phyloP scores from a whole-genome alignment of 305 asterid genomes.

The Fraxinus albicans region DNA sequence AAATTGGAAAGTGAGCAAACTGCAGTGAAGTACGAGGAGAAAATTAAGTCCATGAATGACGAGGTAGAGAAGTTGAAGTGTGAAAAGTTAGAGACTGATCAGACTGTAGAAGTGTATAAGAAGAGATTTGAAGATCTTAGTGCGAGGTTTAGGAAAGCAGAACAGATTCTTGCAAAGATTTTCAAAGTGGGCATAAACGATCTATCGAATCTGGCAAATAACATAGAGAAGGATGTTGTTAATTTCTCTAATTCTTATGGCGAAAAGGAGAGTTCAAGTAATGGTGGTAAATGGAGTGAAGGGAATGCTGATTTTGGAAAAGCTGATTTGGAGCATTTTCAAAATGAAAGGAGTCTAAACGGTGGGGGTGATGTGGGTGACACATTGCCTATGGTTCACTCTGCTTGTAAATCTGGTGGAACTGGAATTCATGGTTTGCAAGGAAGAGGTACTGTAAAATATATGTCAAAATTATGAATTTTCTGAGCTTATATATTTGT shows the following conservation, averaged over 20 bases:
- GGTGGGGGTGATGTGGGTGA: neutral
- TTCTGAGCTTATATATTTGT: neutral
- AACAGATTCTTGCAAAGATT: slow-evolving; percentile 13
- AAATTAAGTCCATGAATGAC: neutral
- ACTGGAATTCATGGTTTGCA: slow-evolving; percentile 13
- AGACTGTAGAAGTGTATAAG: slow-evolving; percentile 1
- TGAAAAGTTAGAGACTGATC: slow-evolving; percentile 9
- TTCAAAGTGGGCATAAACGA: slow-evolving; percentile 14
- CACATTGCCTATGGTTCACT: slow-evolving; percentile 3
- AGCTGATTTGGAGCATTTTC: neutral
- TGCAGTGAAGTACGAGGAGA: neutral
- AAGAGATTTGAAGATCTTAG: slow-evolving; percentile 1
- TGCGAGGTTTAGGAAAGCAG: slow-evolving; percentile 6
- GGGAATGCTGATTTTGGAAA: neutral
- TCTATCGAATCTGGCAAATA: neutral
- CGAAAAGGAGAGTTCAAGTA: neutral
- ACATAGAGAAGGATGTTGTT: neutral
- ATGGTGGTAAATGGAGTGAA: neutral
- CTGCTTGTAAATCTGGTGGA: slow-evolving; percentile 7
- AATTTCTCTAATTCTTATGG: neutral
- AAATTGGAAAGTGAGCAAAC: neutral
- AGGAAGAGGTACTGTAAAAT: slow-evolving; percentile 24
- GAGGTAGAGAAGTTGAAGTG: slow-evolving; percentile 10
- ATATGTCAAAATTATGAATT: neutral
- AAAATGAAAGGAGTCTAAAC: neutral